Conservation (phyloP, 208 protist genomes). For the Angomonas deanei region DNA sequence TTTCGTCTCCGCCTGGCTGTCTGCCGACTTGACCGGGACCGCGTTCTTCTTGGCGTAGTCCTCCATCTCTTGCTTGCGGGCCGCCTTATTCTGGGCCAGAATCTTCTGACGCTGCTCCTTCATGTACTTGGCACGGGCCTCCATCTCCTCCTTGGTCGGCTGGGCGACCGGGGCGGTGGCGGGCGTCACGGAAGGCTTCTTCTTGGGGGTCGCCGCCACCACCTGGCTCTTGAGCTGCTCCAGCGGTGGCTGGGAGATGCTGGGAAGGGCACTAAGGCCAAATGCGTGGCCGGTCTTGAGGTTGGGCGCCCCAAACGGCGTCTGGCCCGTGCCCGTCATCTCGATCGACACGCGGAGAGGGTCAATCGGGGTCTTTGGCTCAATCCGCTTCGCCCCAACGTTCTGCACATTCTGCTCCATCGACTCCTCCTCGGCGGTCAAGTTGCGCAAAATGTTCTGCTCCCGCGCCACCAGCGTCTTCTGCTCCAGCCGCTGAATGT, state of each 20-base stretch:
- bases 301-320: background rate
- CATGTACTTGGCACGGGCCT: constrained; percentile 71
- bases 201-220: background rate
- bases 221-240: constrained; percentile 22
- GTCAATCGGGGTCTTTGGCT: background rate
- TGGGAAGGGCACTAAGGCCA: constrained; percentile 27
- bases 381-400: background rate
- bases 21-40: constrained; percentile 1
- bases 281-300: constrained; percentile 8
- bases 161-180: background rate
- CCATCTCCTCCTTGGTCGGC: constrained; percentile 66
- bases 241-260: constrained; percentile 28
- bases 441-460: constrained; percentile 29
- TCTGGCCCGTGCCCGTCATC: constrained; percentile 4
- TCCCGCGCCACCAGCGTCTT: constrained; percentile 35
- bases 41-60: constrained; percentile 45
- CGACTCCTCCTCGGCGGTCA: constrained; percentile 11
- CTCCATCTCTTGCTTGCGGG: constrained; percentile 60
- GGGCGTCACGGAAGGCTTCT: background rate
- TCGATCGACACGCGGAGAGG: background rate
- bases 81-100: constrained; percentile 63
- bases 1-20: constrained; percentile 20
- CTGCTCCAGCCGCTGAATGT: constrained; percentile 39
- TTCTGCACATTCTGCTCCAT: background rate
- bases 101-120: constrained; percentile 79